These are phyloP conservation scores for Dendrocalamus sinicus DNA, from an alignment of 176 grass and related monocot genomes.

Conservation along the genomic window DNA sequence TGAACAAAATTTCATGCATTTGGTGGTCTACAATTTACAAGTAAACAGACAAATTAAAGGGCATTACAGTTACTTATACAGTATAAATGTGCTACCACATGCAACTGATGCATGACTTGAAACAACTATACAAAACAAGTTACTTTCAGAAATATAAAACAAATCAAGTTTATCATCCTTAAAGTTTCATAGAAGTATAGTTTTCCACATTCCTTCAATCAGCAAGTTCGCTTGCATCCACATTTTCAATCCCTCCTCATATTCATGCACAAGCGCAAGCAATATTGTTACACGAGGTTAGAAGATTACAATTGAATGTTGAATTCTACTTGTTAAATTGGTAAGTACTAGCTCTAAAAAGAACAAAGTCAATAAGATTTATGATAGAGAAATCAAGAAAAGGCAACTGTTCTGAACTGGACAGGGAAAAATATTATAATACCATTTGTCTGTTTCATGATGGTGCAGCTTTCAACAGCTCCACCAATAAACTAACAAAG, in stretches of 20 bases:
- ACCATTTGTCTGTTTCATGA: not conserved
- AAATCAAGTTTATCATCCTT: not conserved
- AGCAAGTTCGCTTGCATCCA: not conserved
- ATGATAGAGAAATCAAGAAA: not conserved
- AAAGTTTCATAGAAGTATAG: not conserved
- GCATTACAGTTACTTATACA: not conserved
- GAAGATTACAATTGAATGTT: not conserved
- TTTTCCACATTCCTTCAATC: not conserved
- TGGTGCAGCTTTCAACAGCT: not conserved
- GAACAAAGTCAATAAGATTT: too few species aligned
- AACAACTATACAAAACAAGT: not conserved
- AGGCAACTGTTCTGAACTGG: not conserved
- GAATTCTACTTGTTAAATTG: too few species aligned
- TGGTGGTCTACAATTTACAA: not conserved
- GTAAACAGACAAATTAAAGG: not conserved
- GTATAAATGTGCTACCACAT: not conserved
- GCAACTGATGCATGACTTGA: not conserved
- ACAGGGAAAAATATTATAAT: not conserved
- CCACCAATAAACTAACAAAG: too few species aligned
- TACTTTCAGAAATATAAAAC: not conserved
- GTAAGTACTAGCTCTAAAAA: too few species aligned
- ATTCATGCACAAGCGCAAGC: not conserved
- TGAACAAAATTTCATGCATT: not conserved
- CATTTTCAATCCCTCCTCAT: not conserved
- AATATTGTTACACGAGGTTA: not conserved